These are phyloP conservation scores for Drechslerella coelobrocha DNA, from an alignment of 2,329 filamentous ascomycete genomes.

Conservation along the genomic window DNA sequence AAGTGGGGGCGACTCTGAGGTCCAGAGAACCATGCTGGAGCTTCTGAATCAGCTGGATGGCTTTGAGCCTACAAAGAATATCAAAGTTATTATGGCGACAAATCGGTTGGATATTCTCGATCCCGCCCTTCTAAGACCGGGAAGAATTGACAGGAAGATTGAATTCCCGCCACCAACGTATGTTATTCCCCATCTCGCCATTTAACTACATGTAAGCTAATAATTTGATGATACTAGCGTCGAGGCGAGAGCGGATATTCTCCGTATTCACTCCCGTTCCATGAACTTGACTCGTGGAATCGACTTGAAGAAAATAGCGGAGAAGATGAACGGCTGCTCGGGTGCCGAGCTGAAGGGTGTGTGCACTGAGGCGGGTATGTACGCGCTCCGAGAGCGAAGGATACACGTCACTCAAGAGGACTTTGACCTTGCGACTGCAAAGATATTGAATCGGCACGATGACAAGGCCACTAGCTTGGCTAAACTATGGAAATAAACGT, in stretches of 20 bases:
- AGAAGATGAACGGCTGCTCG: constrained; percentile 99
- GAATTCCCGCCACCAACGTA: constrained; percentile 93
- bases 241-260: constrained; percentile 94
- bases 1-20: constrained; percentile 93
- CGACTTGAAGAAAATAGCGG: constrained; percentile 96
- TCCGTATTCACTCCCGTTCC: constrained; percentile 94
- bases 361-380: constrained; percentile 98
- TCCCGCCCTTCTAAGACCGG: constrained; percentile 90
- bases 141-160: constrained; percentile 97
- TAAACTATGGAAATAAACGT: constrained; percentile 78
- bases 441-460: constrained; percentile 99
- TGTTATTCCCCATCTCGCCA: constrained; percentile 53
- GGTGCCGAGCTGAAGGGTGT: constrained; percentile 98
- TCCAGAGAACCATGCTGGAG: constrained; percentile 98
- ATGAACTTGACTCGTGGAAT: constrained; percentile 99
- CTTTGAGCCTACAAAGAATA: constrained; percentile 99
- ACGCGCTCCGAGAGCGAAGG: constrained; percentile 88
- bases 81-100: constrained; percentile 99
- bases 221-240: constrained; percentile 61
- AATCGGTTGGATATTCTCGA: constrained; percentile 98
- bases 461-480: constrained; percentile 93
- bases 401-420: constrained; percentile 99
- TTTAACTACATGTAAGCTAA: constrained; percentile 14
- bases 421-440: constrained; percentile 96
- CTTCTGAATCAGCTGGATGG: constrained; percentile 97